Percentiles rank a stretch among this genome's conserved stretches.
Evolutionary conservation across 73 alveolate species (phyloP).

Genomic region (Loxodes magnus): DNA sequence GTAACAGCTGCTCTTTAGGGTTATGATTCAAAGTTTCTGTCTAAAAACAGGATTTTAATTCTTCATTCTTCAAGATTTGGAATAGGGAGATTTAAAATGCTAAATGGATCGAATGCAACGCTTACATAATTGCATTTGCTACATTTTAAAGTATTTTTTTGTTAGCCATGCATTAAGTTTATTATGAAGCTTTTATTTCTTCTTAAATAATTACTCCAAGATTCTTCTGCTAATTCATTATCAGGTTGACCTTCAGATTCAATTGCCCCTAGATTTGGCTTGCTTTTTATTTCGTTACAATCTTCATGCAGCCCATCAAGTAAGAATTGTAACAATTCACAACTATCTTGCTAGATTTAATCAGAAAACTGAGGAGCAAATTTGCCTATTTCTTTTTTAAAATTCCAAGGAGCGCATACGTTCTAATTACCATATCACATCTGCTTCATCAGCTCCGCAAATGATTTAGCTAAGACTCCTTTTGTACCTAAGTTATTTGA

Average conservation of each 20-base stretch:
- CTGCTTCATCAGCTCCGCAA: slow-evolving; percentile 75
- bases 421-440: slow-evolving; percentile 50
- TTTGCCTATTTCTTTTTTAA: slow-evolving; percentile 54
- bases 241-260: slow-evolving; percentile 66
- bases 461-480: slow-evolving; percentile 76
- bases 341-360: slow-evolving; percentile 57
- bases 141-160: slow-evolving; percentile 79
- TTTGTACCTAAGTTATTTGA: slow-evolving; percentile 88
- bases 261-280: slow-evolving; percentile 69
- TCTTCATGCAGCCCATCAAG: slow-evolving; percentile 95
- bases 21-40: no score
- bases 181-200: slow-evolving; percentile 88
- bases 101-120: slow-evolving; percentile 90
- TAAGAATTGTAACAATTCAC: slow-evolving; percentile 74
- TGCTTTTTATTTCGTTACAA: slow-evolving; percentile 65
- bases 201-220: slow-evolving; percentile 73
- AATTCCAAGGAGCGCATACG: slow-evolving; percentile 43
- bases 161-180: slow-evolving; percentile 91
- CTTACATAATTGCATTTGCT: slow-evolving; percentile 70
- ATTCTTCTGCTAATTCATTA: slow-evolving; percentile 60
- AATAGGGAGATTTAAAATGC: slow-evolving; percentile 78
- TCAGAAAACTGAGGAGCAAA: slow-evolving; percentile 77
- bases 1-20: no score
- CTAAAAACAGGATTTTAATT: no score
- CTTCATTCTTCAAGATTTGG: no score